These are phyloP conservation scores for Salpingoeca rosetta DNA, from an alignment of 78 protist genomes.

Conservation along the genomic window DNA sequence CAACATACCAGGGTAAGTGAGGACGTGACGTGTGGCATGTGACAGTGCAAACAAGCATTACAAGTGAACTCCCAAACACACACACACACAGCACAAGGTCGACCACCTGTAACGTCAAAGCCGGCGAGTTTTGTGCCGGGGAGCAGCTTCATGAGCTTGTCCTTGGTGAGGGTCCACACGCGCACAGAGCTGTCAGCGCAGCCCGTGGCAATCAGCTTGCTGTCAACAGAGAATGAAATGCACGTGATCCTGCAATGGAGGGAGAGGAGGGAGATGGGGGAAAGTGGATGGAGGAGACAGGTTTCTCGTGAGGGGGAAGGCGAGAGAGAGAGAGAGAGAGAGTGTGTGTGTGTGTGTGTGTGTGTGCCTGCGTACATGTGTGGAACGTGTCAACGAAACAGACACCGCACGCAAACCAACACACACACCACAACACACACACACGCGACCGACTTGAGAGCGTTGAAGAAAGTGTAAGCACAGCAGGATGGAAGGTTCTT, in stretches of 20 bases:
- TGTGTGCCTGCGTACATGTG: no score
- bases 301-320: neutral
- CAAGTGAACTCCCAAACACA: slow-evolving; percentile 9
- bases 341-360: no score
- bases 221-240: slow-evolving; percentile 36
- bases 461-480: slow-evolving; percentile 63
- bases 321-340: no score
- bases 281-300: neutral
- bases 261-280: no score
- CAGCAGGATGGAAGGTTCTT: slow-evolving; percentile 59
- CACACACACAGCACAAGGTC: no score
- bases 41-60: neutral
- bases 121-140: neutral
- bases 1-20: neutral
- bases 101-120: neutral
- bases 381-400: no score
- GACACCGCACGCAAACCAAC: no score
- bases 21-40: neutral
- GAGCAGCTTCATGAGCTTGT: neutral
- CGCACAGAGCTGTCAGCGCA: slow-evolving; percentile 48
- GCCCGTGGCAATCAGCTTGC: slow-evolving; percentile 39
- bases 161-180: slow-evolving; percentile 31
- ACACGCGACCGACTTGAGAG: no score
- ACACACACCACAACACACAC: no score
- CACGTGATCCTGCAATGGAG: slow-evolving; percentile 24